These are phyloP conservation scores for Ceratobasidium sp. DNA, from an alignment of 1,284 basidiomycete species.

Conservation along the genomic window DNA sequence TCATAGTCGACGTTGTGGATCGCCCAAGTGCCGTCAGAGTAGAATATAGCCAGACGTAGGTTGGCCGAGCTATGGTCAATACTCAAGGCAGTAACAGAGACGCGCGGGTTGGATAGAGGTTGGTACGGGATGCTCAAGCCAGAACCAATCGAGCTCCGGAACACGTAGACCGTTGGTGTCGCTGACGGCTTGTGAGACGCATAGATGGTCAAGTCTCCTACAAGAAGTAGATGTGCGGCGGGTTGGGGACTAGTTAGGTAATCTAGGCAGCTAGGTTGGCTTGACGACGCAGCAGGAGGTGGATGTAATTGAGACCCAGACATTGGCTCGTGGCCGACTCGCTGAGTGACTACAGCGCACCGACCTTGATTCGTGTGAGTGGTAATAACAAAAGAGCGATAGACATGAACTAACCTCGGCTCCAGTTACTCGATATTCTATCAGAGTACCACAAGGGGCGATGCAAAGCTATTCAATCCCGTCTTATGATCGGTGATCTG, in stretches of 20 bases:
- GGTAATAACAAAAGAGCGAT: not conserved
- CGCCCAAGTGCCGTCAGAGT: conserved; percentile 70
- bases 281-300: not conserved
- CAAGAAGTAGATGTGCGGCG: conserved; percentile 14
- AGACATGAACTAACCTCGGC: conserved; percentile 7
- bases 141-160: conserved; percentile 6
- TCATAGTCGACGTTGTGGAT: conserved; percentile 54
- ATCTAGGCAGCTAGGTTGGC: not conserved
- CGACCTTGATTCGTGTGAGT: conserved; percentile 13
- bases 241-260: not conserved
- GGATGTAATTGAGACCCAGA: not conserved
- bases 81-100: conserved; percentile 71
- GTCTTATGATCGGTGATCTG: conserved; percentile 17
- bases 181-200: conserved; percentile 16
- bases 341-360: conserved; percentile 15
- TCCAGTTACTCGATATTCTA: conserved; percentile 41
- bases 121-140: conserved; percentile 31
- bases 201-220: conserved; percentile 26
- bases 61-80: conserved; percentile 55
- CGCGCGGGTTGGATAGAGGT: conserved; percentile 9
- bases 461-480: conserved; percentile 41
- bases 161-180: conserved; percentile 26
- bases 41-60: conserved; percentile 63
- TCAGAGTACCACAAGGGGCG: not conserved
- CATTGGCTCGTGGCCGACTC: not conserved